Evolutionary conservation across 345 rosid genomes (phyloP).

Genomic region (Citrus mangshanensis): DNA sequence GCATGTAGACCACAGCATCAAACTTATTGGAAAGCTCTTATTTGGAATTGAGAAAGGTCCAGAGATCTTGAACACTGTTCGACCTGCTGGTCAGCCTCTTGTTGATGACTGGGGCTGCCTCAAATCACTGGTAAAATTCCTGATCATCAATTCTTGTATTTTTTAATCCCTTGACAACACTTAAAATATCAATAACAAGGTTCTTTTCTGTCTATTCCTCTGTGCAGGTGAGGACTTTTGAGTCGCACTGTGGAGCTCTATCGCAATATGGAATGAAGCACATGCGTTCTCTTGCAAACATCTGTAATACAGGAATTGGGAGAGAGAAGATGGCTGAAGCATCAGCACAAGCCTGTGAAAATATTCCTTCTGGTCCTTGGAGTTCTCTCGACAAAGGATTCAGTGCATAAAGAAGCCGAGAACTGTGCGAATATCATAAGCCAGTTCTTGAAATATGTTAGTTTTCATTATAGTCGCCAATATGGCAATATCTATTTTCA

Average conservation of each 20-base stretch:
- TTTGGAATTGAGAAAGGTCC: constrained; percentile 75
- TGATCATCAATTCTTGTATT: background rate
- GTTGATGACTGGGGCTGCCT: constrained; percentile 98
- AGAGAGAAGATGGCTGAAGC: constrained; percentile 72
- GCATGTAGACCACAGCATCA: constrained; percentile 78
- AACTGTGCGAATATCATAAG: background rate
- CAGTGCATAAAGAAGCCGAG: constrained; percentile 51
- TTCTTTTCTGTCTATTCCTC: background rate
- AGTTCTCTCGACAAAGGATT: constrained; percentile 81
- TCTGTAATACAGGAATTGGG: constrained; percentile 80
- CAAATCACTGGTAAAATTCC: constrained; percentile 53
- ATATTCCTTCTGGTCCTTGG: constrained; percentile 67
- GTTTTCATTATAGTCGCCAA: background rate
- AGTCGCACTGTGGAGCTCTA: constrained; percentile 80
- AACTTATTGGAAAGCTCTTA: constrained; percentile 77
- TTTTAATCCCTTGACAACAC: too few species aligned
- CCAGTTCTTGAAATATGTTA: background rate
- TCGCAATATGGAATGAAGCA: constrained; percentile 97
- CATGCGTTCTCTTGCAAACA: constrained; percentile 86
- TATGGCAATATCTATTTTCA: background rate
- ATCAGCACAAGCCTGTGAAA: constrained; percentile 81
- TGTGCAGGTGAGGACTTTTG: constrained; percentile 80
- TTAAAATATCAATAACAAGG: background rate
- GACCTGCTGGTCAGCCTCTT: constrained; percentile 79
- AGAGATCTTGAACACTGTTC: constrained; percentile 51